Percentiles rank a stretch among this genome's conserved stretches.
Conservation (phyloP, 2,329 filamentous ascomycete species). For the Aureobasidium sp. region DNA sequence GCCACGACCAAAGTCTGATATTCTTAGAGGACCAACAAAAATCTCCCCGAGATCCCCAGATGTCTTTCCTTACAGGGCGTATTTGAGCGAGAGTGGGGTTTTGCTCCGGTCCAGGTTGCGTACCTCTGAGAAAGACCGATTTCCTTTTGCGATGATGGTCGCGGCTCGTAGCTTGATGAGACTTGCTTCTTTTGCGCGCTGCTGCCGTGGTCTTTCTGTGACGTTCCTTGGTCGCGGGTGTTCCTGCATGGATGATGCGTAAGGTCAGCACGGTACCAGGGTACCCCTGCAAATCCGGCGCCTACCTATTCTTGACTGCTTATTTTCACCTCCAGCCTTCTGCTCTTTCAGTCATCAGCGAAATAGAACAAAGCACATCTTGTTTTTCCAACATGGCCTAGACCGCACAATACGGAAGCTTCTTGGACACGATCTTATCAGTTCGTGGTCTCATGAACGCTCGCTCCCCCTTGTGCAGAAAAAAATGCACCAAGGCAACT, state of each 20-base stretch:
- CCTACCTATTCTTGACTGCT: not conserved
- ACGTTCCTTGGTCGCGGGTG: not conserved
- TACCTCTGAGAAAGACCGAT: not conserved
- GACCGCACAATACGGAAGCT: not conserved
- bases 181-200: not conserved
- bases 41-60: not conserved
- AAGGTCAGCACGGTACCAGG: not conserved
- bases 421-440: not conserved
- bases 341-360: not conserved
- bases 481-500: conserved; percentile 6
- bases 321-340: not conserved
- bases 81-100: not conserved
- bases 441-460: not conserved
- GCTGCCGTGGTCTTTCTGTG: not conserved
- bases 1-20: not conserved
- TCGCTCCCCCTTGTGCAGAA: not conserved
- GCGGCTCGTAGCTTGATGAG: not conserved
- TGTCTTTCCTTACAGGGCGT: conserved; percentile 3
- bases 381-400: not conserved
- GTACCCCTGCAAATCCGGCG: not conserved
- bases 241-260: conserved; percentile 1
- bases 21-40: not conserved
- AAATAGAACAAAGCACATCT: not conserved
- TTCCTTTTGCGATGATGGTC: not conserved
- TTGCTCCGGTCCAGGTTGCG: no score